Percentiles rank a stretch among this genome's conserved stretches.
Conservation (phyloP, 192 early-diverging fungal genomes). For the Endogone sp. region DNA sequence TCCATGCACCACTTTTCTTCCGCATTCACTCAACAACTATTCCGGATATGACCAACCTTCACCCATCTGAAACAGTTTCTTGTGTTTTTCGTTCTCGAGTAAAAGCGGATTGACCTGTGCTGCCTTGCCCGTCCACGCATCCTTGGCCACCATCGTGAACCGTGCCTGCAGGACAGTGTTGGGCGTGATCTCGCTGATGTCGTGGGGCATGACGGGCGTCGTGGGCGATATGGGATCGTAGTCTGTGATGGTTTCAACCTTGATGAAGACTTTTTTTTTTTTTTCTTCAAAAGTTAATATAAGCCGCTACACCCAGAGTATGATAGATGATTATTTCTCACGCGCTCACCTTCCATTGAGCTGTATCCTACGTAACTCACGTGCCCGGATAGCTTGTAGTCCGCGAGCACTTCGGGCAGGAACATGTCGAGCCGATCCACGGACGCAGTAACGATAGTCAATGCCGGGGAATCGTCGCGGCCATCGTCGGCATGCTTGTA, state of each 20-base stretch:
- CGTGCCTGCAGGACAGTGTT: slow-evolving; percentile 69
- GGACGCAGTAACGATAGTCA: slow-evolving; percentile 82
- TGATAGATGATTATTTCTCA: neutral
- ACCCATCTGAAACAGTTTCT: slow-evolving; percentile 63
- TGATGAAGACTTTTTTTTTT: slow-evolving; percentile 61
- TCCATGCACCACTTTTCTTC: neutral
- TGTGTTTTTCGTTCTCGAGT: slow-evolving; percentile 70
- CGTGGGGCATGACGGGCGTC: slow-evolving; percentile 1
- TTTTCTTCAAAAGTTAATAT: neutral
- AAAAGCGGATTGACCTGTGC: slow-evolving; percentile 69
- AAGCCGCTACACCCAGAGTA: neutral
- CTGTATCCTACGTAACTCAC: slow-evolving; percentile 83
- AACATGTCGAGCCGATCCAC: slow-evolving; percentile 86
- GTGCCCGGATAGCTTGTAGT: slow-evolving; percentile 77
- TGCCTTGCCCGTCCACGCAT: slow-evolving; percentile 65
- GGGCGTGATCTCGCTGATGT: slow-evolving; percentile 11
- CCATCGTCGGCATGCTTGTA: slow-evolving; percentile 67
- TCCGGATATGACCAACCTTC: slow-evolving; percentile 31
- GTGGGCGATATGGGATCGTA: slow-evolving; percentile 8
- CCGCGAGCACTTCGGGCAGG: slow-evolving; percentile 54
- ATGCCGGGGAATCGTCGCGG: slow-evolving; percentile 24
- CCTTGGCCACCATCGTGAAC: slow-evolving; percentile 86
- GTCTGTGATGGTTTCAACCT: slow-evolving; percentile 51
- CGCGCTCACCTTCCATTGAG: slow-evolving; percentile 75
- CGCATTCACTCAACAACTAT: neutral